These are phyloP conservation scores for Puccinia triticina DNA, from an alignment of 1,284 basidiomycete genomes.

Conservation along the genomic window DNA sequence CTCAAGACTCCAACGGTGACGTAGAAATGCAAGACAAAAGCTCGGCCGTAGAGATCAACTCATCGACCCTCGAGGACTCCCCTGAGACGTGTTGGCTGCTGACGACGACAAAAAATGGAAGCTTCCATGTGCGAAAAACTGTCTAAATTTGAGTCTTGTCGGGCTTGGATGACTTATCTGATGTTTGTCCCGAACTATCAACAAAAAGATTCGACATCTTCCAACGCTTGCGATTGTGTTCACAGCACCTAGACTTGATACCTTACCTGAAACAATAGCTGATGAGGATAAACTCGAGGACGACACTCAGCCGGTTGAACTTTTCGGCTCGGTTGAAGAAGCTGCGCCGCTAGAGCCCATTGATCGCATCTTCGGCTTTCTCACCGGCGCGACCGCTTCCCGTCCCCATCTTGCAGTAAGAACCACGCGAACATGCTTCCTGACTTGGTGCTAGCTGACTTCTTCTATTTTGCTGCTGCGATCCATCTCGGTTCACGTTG, in stretches of 20 bases:
- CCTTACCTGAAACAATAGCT: constrained; percentile 30
- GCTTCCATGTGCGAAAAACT: constrained; percentile 32
- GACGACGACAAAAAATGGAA: constrained; percentile 30
- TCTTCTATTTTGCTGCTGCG: neutral
- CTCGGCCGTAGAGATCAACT: neutral
- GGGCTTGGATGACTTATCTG: neutral
- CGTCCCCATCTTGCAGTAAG: constrained; percentile 49
- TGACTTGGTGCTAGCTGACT: constrained; percentile 1
- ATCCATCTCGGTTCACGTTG: neutral
- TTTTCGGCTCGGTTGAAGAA: constrained; percentile 32
- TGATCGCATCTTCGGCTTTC: constrained; percentile 33
- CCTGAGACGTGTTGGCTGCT: constrained; percentile 34
- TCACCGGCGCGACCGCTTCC: constrained; percentile 28
- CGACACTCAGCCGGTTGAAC: constrained; percentile 32
- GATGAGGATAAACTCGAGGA: constrained; percentile 35
- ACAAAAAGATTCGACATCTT: constrained; percentile 33
- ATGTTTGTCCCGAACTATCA: neutral
- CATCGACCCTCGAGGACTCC: neutral
- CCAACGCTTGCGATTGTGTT: constrained; percentile 32
- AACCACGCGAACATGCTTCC: neutral
- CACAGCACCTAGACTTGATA: constrained; percentile 40
- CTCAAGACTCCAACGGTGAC: constrained; percentile 14
- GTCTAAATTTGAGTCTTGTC: neutral
- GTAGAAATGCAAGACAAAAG: constrained; percentile 10
- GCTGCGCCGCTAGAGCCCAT: neutral